Percentiles rank a stretch among this genome's conserved stretches.
These are phyloP conservation scores for Chrysochromulina parva DNA, from an alignment of 78 protist species.

Conservation along the genomic window DNA sequence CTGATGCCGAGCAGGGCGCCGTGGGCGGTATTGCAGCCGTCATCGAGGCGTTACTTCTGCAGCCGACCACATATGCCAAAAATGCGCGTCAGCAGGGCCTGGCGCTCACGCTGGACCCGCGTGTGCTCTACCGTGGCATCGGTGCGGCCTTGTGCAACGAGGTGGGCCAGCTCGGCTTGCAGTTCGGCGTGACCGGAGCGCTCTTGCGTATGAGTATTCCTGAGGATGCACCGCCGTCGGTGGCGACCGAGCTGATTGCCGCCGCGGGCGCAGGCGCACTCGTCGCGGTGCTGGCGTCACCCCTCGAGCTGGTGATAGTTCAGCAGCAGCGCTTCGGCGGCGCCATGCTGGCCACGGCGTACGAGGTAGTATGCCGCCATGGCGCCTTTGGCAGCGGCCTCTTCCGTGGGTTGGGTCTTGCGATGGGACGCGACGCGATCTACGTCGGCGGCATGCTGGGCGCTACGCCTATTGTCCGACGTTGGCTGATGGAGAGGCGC, in stretches of 20 bases:
- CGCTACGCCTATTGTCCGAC: background rate
- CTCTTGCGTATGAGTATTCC: too few species aligned
- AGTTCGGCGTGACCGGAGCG: background rate
- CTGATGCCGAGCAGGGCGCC: background rate
- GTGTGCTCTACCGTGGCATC: constrained; percentile 10
- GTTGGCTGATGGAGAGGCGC: background rate
- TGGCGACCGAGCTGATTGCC: background rate
- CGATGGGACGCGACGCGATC: background rate
- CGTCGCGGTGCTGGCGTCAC: background rate
- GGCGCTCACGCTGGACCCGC: constrained; percentile 7
- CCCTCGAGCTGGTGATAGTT: constrained; percentile 30
- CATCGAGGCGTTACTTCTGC: background rate
- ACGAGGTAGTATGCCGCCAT: background rate
- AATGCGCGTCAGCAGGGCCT: constrained; percentile 25
- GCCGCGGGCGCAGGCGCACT: background rate
- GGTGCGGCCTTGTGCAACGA: background rate
- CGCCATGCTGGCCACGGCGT: background rate
- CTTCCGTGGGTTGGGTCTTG: background rate
- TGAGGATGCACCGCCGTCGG: too few species aligned
- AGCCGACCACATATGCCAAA: constrained; percentile 28
- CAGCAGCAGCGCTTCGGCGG: constrained; percentile 22
- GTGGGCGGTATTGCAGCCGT: background rate
- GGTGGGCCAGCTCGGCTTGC: background rate
- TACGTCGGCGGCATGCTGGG: constrained; percentile 44
- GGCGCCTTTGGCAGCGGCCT: background rate